Evolutionary conservation across 768 basidiomycete species (phyloP).

Genomic region (Collybiopsis confluens): DNA sequence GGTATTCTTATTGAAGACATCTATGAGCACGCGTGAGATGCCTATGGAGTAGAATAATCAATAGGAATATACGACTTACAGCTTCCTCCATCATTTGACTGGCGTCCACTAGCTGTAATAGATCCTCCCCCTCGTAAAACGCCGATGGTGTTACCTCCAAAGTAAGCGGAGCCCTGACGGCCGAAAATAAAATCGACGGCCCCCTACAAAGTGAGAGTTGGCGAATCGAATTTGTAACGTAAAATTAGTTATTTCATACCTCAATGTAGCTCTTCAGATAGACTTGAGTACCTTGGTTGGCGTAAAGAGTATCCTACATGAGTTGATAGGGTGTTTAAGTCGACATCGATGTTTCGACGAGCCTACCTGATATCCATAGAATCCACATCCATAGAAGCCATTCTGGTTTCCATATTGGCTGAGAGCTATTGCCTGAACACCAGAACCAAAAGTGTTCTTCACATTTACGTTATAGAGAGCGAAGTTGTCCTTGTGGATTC

Average conservation of each 20-base stretch:
- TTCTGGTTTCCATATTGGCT: conserved; percentile 45
- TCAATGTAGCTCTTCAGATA: conserved; percentile 45
- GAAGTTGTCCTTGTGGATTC: conserved; percentile 44
- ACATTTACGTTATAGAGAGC: conserved; percentile 48
- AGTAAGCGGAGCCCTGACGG: conserved; percentile 38
- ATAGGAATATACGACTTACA: conserved; percentile 28
- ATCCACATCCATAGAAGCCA: conserved; percentile 41
- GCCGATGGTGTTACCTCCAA: conserved; percentile 45
- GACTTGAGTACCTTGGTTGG: conserved; percentile 45
- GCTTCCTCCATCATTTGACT: conserved; percentile 38
- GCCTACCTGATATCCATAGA: conserved; percentile 39
- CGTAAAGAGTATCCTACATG: conserved; percentile 43
- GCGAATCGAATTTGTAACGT: too few relatives aligned
- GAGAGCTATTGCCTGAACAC: conserved; percentile 44
- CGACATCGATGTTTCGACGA: too few relatives aligned
- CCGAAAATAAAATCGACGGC: conserved; percentile 52
- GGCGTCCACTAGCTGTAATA: conserved; percentile 46
- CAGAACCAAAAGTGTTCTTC: conserved; percentile 40
- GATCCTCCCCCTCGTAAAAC: conserved; percentile 35
- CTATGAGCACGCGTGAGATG: conserved; percentile 14
- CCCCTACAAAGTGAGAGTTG: too few relatives aligned
- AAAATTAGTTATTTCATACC: conserved; percentile 21
- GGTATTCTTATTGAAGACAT: conserved; percentile 41
- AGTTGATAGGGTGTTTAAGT: too few relatives aligned
- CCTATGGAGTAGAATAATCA: not conserved